Evolutionary conservation across 129 eudicot species (phyloP), one percentile per base, ranked within the genome.

Genomic region (Escallonia rubra): DNA sequence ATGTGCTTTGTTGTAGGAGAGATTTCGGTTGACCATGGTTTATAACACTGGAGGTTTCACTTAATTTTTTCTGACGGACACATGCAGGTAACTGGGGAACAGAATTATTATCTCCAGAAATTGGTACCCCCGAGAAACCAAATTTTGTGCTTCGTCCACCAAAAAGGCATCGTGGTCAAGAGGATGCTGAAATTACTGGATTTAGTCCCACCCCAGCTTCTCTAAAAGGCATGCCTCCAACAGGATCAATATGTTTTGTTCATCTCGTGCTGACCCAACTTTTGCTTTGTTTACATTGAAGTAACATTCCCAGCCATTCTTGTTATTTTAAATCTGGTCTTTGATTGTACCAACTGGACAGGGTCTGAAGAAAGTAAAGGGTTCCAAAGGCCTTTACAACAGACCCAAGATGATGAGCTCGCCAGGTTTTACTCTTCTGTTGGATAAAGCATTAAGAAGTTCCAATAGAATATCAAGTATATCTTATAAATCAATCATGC

Each of bases 381-480:
- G 34, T 34, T 67, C 50, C 38, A 45, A 45, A 78, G 64, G 52
- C 48, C 58, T 53, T 71, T 75, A 64, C 81, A 86, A 72, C 82
- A 64, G 68, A 66, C 72, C 64, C 79, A 75, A 41, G 92, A 83
- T 66, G 89, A 88, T 74, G 96, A 83, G 58, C 63, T 88, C 43
- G 85, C 82, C 3, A 80, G 93, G 97, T 91, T 74, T 41, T 71
- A 46, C 45, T 50, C 64, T 72, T 62, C 52, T 48, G 67, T 61
- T 66, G 41, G 40, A 44, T 47, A 11, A 45, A 61, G 41, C 8
- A 15, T 50, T 50, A 14, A 39, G 15, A 63, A 34, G 16, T 66
- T 51, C 39, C 59, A 16, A 13, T 6, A 67, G 67, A 51, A 42
- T 66, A 43, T 53, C 11, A 45, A 48, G 7, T 8, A 4, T 12